These are phyloP conservation scores for Penicillium digitatum DNA, from an alignment of 2,329 filamentous ascomycete species.

Conservation along the genomic window DNA sequence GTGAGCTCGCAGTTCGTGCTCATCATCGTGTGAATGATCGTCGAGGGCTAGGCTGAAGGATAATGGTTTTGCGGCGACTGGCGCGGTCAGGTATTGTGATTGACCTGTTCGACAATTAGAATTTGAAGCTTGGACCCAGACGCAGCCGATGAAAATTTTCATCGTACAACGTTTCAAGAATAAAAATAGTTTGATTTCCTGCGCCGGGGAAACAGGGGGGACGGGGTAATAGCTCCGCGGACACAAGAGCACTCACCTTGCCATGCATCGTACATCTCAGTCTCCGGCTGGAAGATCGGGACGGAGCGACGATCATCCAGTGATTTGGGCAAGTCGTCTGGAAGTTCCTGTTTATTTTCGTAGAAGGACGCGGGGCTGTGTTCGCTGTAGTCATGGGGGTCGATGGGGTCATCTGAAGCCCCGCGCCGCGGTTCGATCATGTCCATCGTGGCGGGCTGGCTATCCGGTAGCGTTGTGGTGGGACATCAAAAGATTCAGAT, in stretches of 20 bases:
- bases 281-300: slow-evolving; percentile 69
- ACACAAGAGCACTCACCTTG: slow-evolving; percentile 61
- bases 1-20: slow-evolving; percentile 34
- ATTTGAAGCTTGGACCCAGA: not conserved
- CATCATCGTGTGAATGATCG: slow-evolving; percentile 69
- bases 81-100: slow-evolving; percentile 88
- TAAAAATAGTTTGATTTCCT: not conserved
- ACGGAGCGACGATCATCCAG: slow-evolving; percentile 79
- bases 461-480: slow-evolving; percentile 10
- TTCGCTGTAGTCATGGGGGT: slow-evolving; percentile 19
- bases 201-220: not conserved
- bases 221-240: slow-evolving; percentile 1
- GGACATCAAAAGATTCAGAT: slow-evolving; percentile 18
- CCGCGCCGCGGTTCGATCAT: slow-evolving; percentile 31
- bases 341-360: slow-evolving; percentile 51
- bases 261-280: slow-evolving; percentile 98
- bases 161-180: not conserved
- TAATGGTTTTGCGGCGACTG: slow-evolving; percentile 76
- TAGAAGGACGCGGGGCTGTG: slow-evolving; percentile 21
- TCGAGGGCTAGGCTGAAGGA: slow-evolving; percentile 82
- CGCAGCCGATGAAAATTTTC: not conserved
- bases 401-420: slow-evolving; percentile 28
- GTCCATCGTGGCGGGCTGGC: slow-evolving; percentile 34
- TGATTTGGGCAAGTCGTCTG: slow-evolving; percentile 82
- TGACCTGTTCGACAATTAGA: slow-evolving; percentile 59